Percentiles rank a stretch among this genome's conserved stretches.
Conservation (phyloP, 495 filamentous ascomycete genomes). For the Xylaria cubensis region DNA sequence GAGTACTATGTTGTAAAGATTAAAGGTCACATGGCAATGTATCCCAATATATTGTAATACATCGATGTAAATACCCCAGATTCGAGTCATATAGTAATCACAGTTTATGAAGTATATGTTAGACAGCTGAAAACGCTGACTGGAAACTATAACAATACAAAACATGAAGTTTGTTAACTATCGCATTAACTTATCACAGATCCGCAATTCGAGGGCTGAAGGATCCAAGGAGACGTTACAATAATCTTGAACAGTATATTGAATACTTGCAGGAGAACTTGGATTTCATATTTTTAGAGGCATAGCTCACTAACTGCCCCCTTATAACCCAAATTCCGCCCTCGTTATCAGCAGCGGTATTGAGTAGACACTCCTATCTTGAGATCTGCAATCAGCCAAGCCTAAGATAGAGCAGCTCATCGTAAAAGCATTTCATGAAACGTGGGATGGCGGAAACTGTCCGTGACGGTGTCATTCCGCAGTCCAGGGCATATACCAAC, state of each 20-base stretch:
- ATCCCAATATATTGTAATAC: background rate
- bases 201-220: background rate
- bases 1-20: background rate
- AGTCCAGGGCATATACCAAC: no score
- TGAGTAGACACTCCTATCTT: background rate
- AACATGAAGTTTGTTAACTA: background rate
- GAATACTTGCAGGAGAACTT: background rate
- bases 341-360: background rate
- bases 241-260: background rate
- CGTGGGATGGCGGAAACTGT: background rate
- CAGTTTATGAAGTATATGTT: background rate
- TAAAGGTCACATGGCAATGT: background rate
- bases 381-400: background rate
- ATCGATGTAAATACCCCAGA: background rate
- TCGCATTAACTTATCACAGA: background rate
- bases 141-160: background rate
- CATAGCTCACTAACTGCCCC: background rate
- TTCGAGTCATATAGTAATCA: background rate
- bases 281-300: background rate
- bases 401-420: background rate
- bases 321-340: background rate
- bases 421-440: background rate
- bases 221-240: background rate
- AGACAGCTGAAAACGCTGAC: background rate
- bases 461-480: conserved; percentile 8